Evolutionary conservation across 164 flowering plant species (phyloP).

Genomic region (Vitis amurensis): DNA sequence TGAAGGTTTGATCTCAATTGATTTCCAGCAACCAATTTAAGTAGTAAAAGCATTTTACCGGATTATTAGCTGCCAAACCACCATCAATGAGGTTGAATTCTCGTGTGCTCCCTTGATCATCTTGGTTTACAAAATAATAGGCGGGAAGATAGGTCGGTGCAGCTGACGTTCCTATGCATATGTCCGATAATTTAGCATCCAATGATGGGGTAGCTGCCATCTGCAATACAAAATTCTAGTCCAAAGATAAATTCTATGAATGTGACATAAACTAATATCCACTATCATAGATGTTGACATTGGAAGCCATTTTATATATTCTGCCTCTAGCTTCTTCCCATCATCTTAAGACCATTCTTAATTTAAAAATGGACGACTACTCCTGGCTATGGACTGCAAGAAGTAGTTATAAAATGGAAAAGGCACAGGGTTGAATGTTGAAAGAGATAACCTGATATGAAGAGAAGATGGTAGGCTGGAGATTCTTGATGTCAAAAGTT

Average conservation of each 20-base stretch:
- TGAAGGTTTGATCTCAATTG: too few relatives aligned
- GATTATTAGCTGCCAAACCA: slow-evolving; percentile 60
- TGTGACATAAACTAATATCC: too few relatives aligned
- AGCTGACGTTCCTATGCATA: slow-evolving; percentile 66
- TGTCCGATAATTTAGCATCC: slow-evolving; percentile 51
- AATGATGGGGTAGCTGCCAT: slow-evolving; percentile 8
- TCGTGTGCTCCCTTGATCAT: slow-evolving; percentile 10
- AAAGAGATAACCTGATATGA: slow-evolving; percentile 23
- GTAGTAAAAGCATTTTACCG: slow-evolving; percentile 26
- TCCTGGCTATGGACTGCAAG: too few relatives aligned
- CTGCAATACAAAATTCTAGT: slow-evolving; percentile 18
- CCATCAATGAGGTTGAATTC: slow-evolving; percentile 75
- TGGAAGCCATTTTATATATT: too few relatives aligned
- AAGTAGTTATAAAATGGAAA: too few relatives aligned
- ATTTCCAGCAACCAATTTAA: too few relatives aligned
- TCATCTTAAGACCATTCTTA: too few relatives aligned
- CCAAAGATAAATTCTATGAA: too few relatives aligned
- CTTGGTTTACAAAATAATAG: slow-evolving; percentile 38
- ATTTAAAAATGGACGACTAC: too few relatives aligned
- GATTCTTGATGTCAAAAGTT: slow-evolving; percentile 29
- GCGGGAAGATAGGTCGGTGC: slow-evolving; percentile 65
- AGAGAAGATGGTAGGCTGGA: slow-evolving; percentile 28
- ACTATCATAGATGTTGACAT: too few relatives aligned
- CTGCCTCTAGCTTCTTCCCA: too few relatives aligned
- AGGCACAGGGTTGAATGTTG: background rate